Evolutionary conservation across 768 basidiomycete genomes (phyloP).

Genomic region (Kondoa subrosea): DNA sequence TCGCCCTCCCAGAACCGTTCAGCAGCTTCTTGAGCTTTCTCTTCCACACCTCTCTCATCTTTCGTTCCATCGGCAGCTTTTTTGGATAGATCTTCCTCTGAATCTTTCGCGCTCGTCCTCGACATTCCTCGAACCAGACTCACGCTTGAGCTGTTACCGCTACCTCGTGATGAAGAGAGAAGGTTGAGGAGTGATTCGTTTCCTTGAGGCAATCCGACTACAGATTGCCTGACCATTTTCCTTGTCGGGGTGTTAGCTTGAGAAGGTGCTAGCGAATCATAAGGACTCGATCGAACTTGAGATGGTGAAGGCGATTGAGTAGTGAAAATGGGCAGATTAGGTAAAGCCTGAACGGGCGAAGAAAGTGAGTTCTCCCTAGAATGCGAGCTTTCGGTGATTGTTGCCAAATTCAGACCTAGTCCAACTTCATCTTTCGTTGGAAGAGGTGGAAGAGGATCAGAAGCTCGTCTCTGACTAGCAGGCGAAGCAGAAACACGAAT

Average conservation of each 20-base stretch:
- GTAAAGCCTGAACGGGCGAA: not conserved
- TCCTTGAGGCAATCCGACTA: not conserved
- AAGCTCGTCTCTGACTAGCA: conserved; percentile 5
- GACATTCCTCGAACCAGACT: not conserved
- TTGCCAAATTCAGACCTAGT: not conserved
- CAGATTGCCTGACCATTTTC: not conserved
- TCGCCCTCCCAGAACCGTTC: conserved; percentile 70
- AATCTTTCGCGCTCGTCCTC: not conserved
- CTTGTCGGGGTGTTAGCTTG: not conserved
- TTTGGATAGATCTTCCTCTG: not conserved
- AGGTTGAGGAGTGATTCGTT: not conserved
- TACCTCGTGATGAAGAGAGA: not conserved
- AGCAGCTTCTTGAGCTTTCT: conserved; percentile 54
- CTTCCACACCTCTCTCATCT: conserved; percentile 21
- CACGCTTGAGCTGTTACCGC: not conserved
- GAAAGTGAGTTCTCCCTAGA: not conserved
- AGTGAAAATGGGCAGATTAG: conserved; percentile 6
- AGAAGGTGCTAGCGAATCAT: not conserved
- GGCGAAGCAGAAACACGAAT: not conserved
- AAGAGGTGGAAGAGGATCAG: conserved; percentile 4
- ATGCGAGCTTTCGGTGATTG: not conserved
- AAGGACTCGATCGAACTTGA: not conserved
- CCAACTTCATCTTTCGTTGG: not conserved
- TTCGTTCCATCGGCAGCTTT: conserved; percentile 1
- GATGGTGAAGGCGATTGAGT: conserved; percentile 18